Conservation (phyloP, 2,329 filamentous ascomycete species). For the Beauveria varroae region DNA sequence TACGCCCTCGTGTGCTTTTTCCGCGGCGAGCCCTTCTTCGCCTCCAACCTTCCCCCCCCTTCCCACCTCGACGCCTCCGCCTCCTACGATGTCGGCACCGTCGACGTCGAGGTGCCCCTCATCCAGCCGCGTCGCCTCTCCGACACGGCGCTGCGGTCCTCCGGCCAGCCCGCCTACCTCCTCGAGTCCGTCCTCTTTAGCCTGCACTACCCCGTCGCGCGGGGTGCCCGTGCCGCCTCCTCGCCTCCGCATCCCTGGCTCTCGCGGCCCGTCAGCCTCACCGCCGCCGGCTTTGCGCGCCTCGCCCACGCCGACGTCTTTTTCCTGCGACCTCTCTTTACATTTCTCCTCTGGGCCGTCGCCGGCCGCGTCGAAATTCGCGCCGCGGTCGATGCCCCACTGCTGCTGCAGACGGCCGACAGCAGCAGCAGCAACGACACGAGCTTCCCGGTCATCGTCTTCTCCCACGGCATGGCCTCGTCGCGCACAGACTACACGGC, state of each 20-base stretch:
- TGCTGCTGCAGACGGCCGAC: slow-evolving; percentile 21
- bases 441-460: slow-evolving; percentile 38
- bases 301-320: slow-evolving; percentile 37
- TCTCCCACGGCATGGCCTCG: slow-evolving; percentile 45
- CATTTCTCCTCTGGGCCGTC: slow-evolving; percentile 32
- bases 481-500: slow-evolving; percentile 45
- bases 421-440: not conserved
- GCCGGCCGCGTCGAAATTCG: slow-evolving; percentile 39
- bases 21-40: slow-evolving; percentile 34
- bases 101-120: slow-evolving; percentile 40
- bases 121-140: slow-evolving; percentile 23
- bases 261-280: slow-evolving; percentile 34
- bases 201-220: slow-evolving; percentile 38
- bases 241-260: slow-evolving; percentile 36
- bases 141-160: slow-evolving; percentile 26
- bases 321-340: slow-evolving; percentile 34
- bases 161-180: slow-evolving; percentile 33
- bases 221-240: slow-evolving; percentile 18
- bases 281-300: slow-evolving; percentile 38
- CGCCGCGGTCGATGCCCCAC: slow-evolving; percentile 37
- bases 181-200: slow-evolving; percentile 42
- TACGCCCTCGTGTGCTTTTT: slow-evolving; percentile 17
- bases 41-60: slow-evolving; percentile 31
- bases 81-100: slow-evolving; percentile 34
- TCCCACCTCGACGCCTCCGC: slow-evolving; percentile 30